Percentiles rank a stretch among this genome's conserved stretches.
Conservation (phyloP, 1,284 basidiomycete species). For the Lentinula novae-zelandiae region DNA sequence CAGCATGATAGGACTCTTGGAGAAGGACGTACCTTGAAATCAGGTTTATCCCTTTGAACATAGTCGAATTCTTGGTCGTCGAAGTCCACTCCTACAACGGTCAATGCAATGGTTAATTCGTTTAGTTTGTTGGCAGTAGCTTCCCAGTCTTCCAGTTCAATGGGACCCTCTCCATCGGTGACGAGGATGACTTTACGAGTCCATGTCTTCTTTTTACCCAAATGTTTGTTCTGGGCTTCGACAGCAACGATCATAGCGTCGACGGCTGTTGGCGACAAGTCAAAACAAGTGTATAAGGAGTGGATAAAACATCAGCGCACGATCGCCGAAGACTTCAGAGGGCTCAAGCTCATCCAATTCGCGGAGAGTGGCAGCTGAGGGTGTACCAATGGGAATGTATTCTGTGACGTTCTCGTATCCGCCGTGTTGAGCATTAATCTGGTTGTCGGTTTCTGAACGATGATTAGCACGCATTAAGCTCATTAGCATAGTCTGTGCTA, state of each 20-base stretch:
- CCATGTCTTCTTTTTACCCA: slow-evolving; percentile 72
- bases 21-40: slow-evolving; percentile 54
- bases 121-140: slow-evolving; percentile 70
- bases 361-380: slow-evolving; percentile 72
- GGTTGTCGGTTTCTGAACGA: slow-evolving; percentile 67
- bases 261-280: slow-evolving; percentile 52
- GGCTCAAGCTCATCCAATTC: slow-evolving; percentile 66
- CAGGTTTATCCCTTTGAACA: slow-evolving; percentile 64
- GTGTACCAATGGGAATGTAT: slow-evolving; percentile 76
- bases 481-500: slow-evolving; percentile 24
- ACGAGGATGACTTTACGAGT: slow-evolving; percentile 76
- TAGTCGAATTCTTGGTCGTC: slow-evolving; percentile 69
- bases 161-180: slow-evolving; percentile 76
- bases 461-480: slow-evolving; percentile 4
- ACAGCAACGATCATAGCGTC: slow-evolving; percentile 86
- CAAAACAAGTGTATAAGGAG: not conserved
- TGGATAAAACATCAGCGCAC: slow-evolving; percentile 37
- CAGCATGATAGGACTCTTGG: not conserved
- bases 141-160: slow-evolving; percentile 72
- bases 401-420: slow-evolving; percentile 78
- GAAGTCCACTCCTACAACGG: slow-evolving; percentile 82
- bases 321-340: slow-evolving; percentile 61
- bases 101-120: slow-evolving; percentile 50
- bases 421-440: slow-evolving; percentile 56
- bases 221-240: slow-evolving; percentile 66